Evolutionary conservation across 805 yeast species (phyloP).

Genomic region (Komagataella pseudopastoris): DNA sequence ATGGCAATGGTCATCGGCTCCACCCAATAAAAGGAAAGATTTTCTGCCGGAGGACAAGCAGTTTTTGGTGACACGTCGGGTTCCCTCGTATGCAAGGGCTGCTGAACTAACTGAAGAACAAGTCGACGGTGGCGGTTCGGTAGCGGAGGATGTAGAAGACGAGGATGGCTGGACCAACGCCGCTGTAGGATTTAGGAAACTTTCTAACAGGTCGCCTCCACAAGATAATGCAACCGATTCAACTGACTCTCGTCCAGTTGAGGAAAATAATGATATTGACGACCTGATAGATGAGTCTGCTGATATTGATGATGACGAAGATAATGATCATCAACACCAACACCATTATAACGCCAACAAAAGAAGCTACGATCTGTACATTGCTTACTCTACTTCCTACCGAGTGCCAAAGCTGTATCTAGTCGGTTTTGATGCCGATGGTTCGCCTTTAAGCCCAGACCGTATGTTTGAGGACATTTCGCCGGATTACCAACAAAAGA

Average conservation of each 20-base stretch:
- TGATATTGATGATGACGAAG: constrained; percentile 28
- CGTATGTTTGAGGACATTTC: constrained; percentile 94
- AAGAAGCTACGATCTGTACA: constrained; percentile 78
- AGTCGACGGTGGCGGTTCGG: constrained; percentile 14
- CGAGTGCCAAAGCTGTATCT: constrained; percentile 91
- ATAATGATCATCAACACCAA: constrained; percentile 17
- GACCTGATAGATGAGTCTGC: constrained; percentile 20
- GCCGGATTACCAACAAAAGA: constrained; percentile 84
- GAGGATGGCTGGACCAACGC: constrained; percentile 50
- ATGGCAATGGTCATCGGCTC: constrained; percentile 80
- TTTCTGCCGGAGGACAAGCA: constrained; percentile 84
- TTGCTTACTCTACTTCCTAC: constrained; percentile 87
- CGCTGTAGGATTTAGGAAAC: constrained; percentile 13
- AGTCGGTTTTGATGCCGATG: constrained; percentile 75
- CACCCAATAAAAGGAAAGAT: constrained; percentile 38
- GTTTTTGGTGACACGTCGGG: constrained; percentile 76
- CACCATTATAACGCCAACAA: constrained; percentile 19
- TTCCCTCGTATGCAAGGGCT: constrained; percentile 75
- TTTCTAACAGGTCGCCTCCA: constrained; percentile 3
- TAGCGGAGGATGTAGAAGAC: constrained; percentile 5
- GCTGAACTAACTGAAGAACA: constrained; percentile 29
- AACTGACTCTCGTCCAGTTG: constrained; percentile 17
- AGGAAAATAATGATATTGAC: constrained; percentile 26
- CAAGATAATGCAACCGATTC: constrained; percentile 6
- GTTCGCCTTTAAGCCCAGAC: constrained; percentile 74